Evolutionary conservation across 345 rosid species (phyloP), one percentile per base, ranked within the genome.

Genomic region (Murraya paniculata): DNA sequence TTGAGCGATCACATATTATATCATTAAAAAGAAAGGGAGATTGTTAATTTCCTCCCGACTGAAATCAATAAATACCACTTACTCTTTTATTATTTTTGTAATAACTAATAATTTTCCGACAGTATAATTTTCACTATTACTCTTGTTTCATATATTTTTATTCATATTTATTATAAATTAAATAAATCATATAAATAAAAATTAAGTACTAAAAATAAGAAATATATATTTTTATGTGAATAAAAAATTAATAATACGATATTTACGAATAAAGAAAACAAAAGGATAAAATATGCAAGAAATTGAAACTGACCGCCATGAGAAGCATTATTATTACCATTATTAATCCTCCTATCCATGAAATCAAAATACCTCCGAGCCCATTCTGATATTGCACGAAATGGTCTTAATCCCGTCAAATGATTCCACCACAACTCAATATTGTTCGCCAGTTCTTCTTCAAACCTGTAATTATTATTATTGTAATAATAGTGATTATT

Each of bases 321-420:
- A n/a, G 75, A 71, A 57, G 72, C 16, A 27, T 30, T 45, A 45
- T 45, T 11, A 45, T 45, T 45, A 45, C 50, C 50, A 45, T 11
- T 13, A 45, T 45, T 48, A 21, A 71, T 62, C 65, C 85, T 69
- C 18, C 48, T 67, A 3, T 78, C 86, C 1, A 55, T 57, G 38
- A 75, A 64, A 65, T 83, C 36, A 66, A 74, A 69, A 64, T 65
- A 71, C 21, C 79, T 30, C 30, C 59, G 78, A 0, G 81, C 48
- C 90, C 88, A 87, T n/a, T 48, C 81, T 9, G 84, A 84, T 35
- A 89, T 39, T 6, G 79, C 77, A 21, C 85, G 84, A 36, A 88
- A 60, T 18, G 90, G 87, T 82, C 87, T 36, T 4, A 77, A 27
- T 38, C 81, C 77, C 16, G 77, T 36, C 18, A 89, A 39, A 66